These are phyloP conservation scores for Mychonastes homosphaera DNA, from an alignment of 139 green algal species.

Conservation along the genomic window DNA sequence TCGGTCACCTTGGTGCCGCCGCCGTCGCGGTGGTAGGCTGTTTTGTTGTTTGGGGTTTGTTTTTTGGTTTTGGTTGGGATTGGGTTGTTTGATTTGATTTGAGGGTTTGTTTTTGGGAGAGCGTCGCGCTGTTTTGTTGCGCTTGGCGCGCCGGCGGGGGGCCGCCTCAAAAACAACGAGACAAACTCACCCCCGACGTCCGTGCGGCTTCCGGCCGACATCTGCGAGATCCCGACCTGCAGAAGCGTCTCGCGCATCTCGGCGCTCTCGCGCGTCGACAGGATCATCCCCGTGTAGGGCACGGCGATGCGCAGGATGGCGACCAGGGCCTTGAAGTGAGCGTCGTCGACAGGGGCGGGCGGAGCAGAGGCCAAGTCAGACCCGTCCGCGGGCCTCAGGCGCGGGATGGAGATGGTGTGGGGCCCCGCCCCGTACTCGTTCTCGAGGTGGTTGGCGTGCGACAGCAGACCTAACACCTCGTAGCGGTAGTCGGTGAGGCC, in stretches of 20 bases:
- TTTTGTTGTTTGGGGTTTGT: too few species aligned
- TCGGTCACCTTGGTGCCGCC: slow-evolving; percentile 33
- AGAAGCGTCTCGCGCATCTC: slow-evolving; percentile 50
- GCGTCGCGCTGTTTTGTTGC: too few species aligned
- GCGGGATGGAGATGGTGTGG: slow-evolving; percentile 55
- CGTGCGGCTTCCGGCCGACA: slow-evolving; percentile 49
- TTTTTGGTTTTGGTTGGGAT: too few species aligned
- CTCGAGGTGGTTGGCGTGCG: slow-evolving; percentile 58
- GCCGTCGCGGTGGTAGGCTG: slow-evolving; percentile 50
- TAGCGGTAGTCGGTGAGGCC: slow-evolving; percentile 55
- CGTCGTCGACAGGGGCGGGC: slow-evolving; percentile 35
- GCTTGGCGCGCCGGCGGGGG: too few species aligned
- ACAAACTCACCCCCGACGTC: too few species aligned
- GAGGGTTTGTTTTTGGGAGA: too few species aligned
- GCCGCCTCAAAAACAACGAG: too few species aligned
- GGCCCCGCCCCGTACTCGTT: slow-evolving; percentile 47
- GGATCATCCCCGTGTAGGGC: slow-evolving; percentile 66
- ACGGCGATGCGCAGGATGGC: slow-evolving; percentile 56
- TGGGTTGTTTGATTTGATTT: too few species aligned
- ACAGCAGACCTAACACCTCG: slow-evolving; percentile 48
- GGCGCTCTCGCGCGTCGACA: slow-evolving; percentile 44
- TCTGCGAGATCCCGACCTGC: slow-evolving; percentile 35
- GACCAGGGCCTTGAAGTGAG: slow-evolving; percentile 60
- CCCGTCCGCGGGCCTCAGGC: slow-evolving; percentile 55
- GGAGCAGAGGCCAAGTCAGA: slow-evolving; percentile 11